These are phyloP conservation scores for Macrophomina phaseolina DNA, from an alignment of 2,329 filamentous ascomycete genomes.

Conservation along the genomic window DNA sequence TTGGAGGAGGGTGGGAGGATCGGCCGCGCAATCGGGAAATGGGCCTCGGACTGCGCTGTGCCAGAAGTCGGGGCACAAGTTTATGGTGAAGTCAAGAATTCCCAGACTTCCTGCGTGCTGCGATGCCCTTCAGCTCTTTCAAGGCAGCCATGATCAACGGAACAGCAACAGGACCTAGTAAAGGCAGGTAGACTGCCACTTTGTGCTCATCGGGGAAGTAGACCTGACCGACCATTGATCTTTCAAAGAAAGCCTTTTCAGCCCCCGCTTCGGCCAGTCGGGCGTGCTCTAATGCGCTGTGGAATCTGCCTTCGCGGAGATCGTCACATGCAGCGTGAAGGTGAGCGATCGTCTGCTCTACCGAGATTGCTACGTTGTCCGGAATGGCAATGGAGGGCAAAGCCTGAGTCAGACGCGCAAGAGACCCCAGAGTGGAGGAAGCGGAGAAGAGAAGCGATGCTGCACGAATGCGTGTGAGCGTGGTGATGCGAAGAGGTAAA, in stretches of 20 bases:
- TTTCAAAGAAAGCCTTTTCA: constrained; percentile 96
- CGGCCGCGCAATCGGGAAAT: neutral
- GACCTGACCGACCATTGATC: constrained; percentile 97
- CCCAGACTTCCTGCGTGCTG: constrained; percentile 3
- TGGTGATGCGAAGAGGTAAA: constrained; percentile 82
- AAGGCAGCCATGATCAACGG: constrained; percentile 83
- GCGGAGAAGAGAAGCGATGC: constrained; percentile 86
- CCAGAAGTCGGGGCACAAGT: neutral
- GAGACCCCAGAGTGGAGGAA: constrained; percentile 89
- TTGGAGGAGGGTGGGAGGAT: neutral
- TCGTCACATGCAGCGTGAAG: constrained; percentile 77
- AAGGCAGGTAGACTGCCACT: constrained; percentile 90
- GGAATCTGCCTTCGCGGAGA: constrained; percentile 66
- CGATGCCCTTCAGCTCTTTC: constrained; percentile 73
- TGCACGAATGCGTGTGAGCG: constrained; percentile 82
- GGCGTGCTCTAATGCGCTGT: constrained; percentile 76
- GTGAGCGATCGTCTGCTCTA: constrained; percentile 78
- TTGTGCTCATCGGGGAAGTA: constrained; percentile 99
- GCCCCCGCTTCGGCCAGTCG: constrained; percentile 85
- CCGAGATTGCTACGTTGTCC: constrained; percentile 81
- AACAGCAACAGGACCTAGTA: constrained; percentile 89
- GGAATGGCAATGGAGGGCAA: constrained; percentile 93
- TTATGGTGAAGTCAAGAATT: neutral
- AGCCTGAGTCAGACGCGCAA: constrained; percentile 82
- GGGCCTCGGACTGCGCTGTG: neutral